Conservation (phyloP, 176 grass and related monocot genomes). For the Rhynchospora tenuis region DNA sequence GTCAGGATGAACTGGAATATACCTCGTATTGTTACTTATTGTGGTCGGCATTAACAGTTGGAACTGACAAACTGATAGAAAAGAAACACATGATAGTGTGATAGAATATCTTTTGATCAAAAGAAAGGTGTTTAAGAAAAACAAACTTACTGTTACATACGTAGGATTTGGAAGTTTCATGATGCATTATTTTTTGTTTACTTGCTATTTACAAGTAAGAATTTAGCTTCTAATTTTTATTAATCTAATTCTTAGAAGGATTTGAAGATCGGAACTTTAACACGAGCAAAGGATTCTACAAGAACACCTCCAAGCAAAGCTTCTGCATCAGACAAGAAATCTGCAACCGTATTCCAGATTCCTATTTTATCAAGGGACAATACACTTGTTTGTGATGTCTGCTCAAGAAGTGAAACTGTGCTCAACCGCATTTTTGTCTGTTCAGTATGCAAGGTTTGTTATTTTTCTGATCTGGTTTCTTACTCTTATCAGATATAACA, state of each 20-base stretch:
- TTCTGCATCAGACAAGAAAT: conserved; percentile 45
- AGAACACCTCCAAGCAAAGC: conserved; percentile 52
- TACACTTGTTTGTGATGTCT: conserved; percentile 73
- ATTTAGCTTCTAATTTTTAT: conserved; percentile 1
- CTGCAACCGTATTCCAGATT: conserved; percentile 54
- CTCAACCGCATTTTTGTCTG: conserved; percentile 93
- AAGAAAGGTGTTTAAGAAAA: background rate
- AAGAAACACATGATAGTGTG: background rate
- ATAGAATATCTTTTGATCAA: background rate
- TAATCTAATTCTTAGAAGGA: conserved; percentile 11
- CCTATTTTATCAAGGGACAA: conserved; percentile 77
- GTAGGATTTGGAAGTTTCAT: background rate
- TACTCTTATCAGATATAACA: background rate
- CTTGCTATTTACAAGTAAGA: background rate
- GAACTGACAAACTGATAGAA: background rate
- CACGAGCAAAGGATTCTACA: conserved; percentile 47
- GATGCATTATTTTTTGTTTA: background rate
- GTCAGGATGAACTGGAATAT: background rate
- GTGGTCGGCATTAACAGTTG: background rate
- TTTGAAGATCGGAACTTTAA: conserved; percentile 17
- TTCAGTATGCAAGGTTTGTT: conserved; percentile 79
- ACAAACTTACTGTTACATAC: background rate
- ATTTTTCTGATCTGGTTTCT: conserved; percentile 24
- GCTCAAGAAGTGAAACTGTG: conserved; percentile 68
- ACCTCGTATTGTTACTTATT: background rate